A percentile compares a stretch with the other conserved stretches of the same genome.
Conservation (phyloP, 371 early-diverging fungal species). For the Chytridiales sp. region DNA sequence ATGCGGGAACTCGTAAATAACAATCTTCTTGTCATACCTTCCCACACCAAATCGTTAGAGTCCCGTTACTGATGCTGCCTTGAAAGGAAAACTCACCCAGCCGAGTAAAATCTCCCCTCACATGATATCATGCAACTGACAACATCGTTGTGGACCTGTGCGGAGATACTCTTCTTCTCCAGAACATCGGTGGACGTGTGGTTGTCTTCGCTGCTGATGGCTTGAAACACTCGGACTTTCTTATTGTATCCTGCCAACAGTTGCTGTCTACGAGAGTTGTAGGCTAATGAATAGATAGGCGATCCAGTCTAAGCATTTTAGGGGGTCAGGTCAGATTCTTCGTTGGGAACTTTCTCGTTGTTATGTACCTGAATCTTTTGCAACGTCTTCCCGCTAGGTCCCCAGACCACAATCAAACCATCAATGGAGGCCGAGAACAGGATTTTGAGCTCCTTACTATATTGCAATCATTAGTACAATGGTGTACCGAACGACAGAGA, state of each 20-base stretch:
- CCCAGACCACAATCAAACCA: slow-evolving; percentile 51
- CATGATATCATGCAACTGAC: slow-evolving; percentile 52
- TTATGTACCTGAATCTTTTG: slow-evolving; percentile 47
- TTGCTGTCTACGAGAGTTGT: slow-evolving; percentile 52
- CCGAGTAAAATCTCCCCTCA: slow-evolving; percentile 56
- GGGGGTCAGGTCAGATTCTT: background rate
- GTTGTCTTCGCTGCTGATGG: slow-evolving; percentile 37
- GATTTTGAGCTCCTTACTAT: slow-evolving; percentile 47
- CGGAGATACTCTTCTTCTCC: slow-evolving; percentile 38
- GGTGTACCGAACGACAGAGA: background rate
- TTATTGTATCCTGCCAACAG: slow-evolving; percentile 49
- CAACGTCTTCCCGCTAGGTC: slow-evolving; percentile 40
- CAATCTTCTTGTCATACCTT: slow-evolving; percentile 49
- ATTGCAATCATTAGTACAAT: background rate
- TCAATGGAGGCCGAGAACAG: slow-evolving; percentile 52
- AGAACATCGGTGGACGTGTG: slow-evolving; percentile 40
- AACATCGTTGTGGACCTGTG: slow-evolving; percentile 47
- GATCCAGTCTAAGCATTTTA: slow-evolving; percentile 38
- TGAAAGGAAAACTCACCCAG: slow-evolving; percentile 37
- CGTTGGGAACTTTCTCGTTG: background rate
- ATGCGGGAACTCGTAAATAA: slow-evolving; percentile 54
- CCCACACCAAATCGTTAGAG: background rate
- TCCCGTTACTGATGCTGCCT: too few relatives aligned
- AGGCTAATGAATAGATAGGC: slow-evolving; percentile 51
- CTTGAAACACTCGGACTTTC: slow-evolving; percentile 46